Conservation (phyloP, 371 early-diverging fungal species). For the Mortierella polycephala region DNA sequence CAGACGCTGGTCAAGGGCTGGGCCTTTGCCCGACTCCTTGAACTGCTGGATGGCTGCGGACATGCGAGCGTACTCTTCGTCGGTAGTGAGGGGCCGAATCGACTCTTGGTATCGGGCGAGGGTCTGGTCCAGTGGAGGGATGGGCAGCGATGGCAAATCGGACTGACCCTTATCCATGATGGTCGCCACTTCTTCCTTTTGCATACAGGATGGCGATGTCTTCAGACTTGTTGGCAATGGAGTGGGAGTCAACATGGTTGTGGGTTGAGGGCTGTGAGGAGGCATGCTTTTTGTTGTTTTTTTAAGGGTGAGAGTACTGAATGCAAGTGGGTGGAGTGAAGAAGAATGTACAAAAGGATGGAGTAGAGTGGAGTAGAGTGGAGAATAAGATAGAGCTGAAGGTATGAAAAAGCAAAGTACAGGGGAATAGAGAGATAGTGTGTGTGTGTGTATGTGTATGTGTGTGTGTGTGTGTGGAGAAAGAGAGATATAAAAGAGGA, state of each 20-base stretch:
- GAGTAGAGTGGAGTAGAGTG: background rate
- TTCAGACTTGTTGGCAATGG: background rate
- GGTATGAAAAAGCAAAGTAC: background rate
- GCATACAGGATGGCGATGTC: background rate
- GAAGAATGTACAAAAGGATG: background rate
- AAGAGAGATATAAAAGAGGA: background rate
- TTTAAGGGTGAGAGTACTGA: background rate
- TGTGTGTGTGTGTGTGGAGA: too few relatives aligned
- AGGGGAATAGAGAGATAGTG: background rate
- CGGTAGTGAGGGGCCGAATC: conserved; percentile 78
- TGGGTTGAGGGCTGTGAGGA: conserved; percentile 1
- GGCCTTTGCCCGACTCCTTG: conserved; percentile 66
- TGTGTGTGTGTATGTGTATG: too few relatives aligned
- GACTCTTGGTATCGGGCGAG: conserved; percentile 75
- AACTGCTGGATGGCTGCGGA: conserved; percentile 73
- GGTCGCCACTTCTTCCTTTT: conserved; percentile 26
- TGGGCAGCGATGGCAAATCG: conserved; percentile 82
- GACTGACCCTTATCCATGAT: conserved; percentile 64
- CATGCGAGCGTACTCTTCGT: conserved; percentile 77
- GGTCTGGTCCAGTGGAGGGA: conserved; percentile 89
- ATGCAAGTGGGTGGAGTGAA: background rate
- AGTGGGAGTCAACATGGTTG: background rate
- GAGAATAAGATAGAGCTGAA: background rate
- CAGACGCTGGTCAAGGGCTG: conserved; percentile 82
- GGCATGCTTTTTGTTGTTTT: background rate